phyloP scores from a whole-genome alignment of 2,329 filamentous ascomycete genomes.

The Calonectria pseudoturangicola region DNA sequence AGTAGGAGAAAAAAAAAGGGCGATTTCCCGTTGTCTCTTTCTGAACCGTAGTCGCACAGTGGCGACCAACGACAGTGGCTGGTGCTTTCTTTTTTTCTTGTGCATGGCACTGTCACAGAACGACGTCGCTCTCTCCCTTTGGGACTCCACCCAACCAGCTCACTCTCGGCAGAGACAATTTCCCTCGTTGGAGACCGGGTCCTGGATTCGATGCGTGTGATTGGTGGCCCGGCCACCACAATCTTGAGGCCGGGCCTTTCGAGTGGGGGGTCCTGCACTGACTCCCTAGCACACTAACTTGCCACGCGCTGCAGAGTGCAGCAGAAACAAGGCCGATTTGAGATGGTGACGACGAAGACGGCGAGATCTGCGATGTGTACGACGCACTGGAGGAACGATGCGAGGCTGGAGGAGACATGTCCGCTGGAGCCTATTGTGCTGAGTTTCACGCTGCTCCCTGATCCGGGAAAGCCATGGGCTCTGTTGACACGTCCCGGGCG shows the following conservation, averaged over 20 bases:
- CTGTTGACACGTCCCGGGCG: not conserved
- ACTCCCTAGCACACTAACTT: constrained; percentile 20
- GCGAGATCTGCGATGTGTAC: constrained; percentile 23
- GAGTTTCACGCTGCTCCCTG: not conserved
- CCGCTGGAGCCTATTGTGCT: not conserved
- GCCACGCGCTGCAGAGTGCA: constrained; percentile 17
- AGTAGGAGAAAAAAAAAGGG: not conserved
- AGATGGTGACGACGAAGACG: constrained; percentile 26
- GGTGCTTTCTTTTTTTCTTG: constrained; percentile 25
- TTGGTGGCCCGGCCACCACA: constrained; percentile 42
- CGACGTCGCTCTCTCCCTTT: constrained; percentile 17
- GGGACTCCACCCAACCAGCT: constrained; percentile 30
- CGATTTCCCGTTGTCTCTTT: constrained; percentile 7
- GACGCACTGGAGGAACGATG: constrained; percentile 8
- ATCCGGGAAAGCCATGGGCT: constrained; percentile 4
- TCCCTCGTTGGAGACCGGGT: constrained; percentile 50
- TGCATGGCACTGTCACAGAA: constrained; percentile 25
- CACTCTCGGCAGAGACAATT: constrained; percentile 51
- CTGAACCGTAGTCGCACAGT: constrained; percentile 19
- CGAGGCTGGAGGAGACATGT: not conserved
- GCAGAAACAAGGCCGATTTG: constrained; percentile 11
- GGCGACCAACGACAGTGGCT: constrained; percentile 8
- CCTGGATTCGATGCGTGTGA: constrained; percentile 28
- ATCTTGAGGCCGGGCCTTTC: constrained; percentile 39
- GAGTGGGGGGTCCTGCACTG: constrained; percentile 38